Base-by-base conservation (phyloP, 768 basidiomycete species). In the Sarcodon sp. region DNA sequence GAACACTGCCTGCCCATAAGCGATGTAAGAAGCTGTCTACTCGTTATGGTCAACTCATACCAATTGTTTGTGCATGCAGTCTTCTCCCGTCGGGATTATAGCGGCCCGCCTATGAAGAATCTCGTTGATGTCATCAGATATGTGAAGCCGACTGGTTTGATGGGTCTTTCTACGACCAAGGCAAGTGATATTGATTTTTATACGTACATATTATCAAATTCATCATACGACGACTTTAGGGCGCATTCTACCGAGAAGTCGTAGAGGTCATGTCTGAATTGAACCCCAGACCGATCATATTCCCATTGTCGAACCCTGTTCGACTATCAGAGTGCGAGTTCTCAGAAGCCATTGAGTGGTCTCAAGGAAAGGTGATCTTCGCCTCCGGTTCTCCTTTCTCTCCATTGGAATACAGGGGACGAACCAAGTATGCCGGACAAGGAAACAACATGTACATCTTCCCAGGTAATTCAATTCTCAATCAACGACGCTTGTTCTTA, bases 371-470 rank as follows among this genome's bases (percentile, higher is more conserved):
- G 37, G 85, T 83, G 13, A 75, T 96, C 49, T 96, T 91, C 59
- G 91, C 93, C 0, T 83, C 80, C 36, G 92, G 91, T 3, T 87
- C 84, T 33, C 92, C 91, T 3, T 96, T 92, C 76, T 73, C 77
- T 11, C 69, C 73, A 43, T 70, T 80, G 53, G 56, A 64, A 48
- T 83, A 70, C 65, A 63, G 71, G 34, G 80, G 79, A 32, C 68
- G 66, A 47, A 70, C 54, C 33, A 66, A 82, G 54, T 80, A 82
- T 53, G 80, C 92, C 2, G 87, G 88, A 18, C 93, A 96, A 65
- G 91, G 91, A 27, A 96, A 94, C 63, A 97, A 94, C 64, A 91
- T 92, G 87, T 87, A 85, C 62, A 83, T 85, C 57, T 83, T 83
- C 71, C 80, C 79, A 44, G 76, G 79, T 77, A 37, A 12, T 64